Conservation (phyloP, 495 filamentous ascomycete species). For the Glonium stellatum region DNA sequence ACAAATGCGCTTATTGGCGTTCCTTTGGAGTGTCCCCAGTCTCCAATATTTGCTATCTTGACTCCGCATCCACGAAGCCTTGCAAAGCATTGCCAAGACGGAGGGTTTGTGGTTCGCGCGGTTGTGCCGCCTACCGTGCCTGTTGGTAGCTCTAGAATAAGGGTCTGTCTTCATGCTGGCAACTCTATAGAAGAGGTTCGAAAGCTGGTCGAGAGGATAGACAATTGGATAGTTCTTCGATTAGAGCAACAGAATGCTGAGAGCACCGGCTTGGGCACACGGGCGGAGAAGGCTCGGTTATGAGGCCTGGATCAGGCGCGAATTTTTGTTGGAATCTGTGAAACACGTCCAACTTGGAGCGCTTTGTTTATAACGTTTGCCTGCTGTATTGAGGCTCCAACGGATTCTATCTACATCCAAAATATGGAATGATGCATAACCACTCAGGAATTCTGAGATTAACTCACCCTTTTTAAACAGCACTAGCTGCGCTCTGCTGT, state of each 20-base stretch:
- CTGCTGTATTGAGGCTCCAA: not conserved
- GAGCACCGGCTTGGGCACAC: not conserved
- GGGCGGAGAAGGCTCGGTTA: not conserved
- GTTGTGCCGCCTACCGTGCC: slow-evolving; percentile 54
- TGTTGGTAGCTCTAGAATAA: slow-evolving; percentile 43
- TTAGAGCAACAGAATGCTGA: not conserved
- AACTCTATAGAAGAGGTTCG: slow-evolving; percentile 45
- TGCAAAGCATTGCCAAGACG: slow-evolving; percentile 45
- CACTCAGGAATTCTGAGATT: not conserved
- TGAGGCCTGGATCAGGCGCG: not conserved
- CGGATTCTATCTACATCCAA: not conserved
- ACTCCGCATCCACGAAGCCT: slow-evolving; percentile 41
- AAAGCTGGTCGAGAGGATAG: slow-evolving; percentile 38
- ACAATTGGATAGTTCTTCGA: slow-evolving; percentile 36
- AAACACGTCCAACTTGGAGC: no score
- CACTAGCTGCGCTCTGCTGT: slow-evolving; percentile 18
- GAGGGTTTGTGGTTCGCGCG: slow-evolving; percentile 47
- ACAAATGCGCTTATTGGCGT: slow-evolving; percentile 10
- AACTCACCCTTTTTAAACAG: not conserved
- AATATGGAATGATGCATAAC: no score
- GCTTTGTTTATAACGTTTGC: no score
- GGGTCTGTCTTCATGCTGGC: slow-evolving; percentile 49
- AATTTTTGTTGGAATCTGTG: no score
- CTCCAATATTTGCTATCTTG: slow-evolving; percentile 41
- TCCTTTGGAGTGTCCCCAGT: slow-evolving; percentile 32